Evolutionary conservation across 306 rosid genomes (phyloP), one percentile per base, ranked within the genome.

Genomic region (Lablab purpureus): DNA sequence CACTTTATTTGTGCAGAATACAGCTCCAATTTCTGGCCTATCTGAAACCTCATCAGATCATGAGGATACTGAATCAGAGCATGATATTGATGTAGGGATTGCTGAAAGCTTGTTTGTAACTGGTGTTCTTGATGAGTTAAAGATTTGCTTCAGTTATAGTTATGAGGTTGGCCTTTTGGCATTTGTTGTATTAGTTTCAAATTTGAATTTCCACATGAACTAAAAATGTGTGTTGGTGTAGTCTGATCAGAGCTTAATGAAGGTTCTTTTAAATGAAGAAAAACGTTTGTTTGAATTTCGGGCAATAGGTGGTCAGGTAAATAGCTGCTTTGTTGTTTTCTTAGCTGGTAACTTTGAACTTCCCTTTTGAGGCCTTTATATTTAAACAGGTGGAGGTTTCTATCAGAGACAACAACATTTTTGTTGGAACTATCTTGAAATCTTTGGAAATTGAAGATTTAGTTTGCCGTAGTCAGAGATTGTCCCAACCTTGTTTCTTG

Each of bases 361-460:
- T 52, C 37, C 67, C 49, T 81, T 74, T 73, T 54, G 74, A 87
- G 51, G 71, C 64, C 74, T 27, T 68, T 71, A 40, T 73, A 75
- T 85, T 52, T 64, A 67, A 79, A 67, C 90, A 95, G 99, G 99
- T 95, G 70, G 99, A 95, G 84, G 83, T 95, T 75, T 93, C 96
- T 49, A 46, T 95, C 56, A 90, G 91, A 81, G 89, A 85, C 63
- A 83, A 83, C 71, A 92, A 91, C 83, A 81, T 93, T 90, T 89
- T 93, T 46, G 80, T 95, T 76, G 99, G 97, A 45, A 91, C 99
- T 65, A 89, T 95, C 80, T 85, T 95, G 83, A 95, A 91, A 82
- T 93, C 99, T 46, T 89, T 95, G 88, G 98, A 95, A 90, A 83
- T 95, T 69, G 99, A 95, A 88, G 99, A 95, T 86, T 87, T 93